These are phyloP conservation scores for Cinnamomum chago DNA, from an alignment of 164 flowering plant species.

Conservation along the genomic window DNA sequence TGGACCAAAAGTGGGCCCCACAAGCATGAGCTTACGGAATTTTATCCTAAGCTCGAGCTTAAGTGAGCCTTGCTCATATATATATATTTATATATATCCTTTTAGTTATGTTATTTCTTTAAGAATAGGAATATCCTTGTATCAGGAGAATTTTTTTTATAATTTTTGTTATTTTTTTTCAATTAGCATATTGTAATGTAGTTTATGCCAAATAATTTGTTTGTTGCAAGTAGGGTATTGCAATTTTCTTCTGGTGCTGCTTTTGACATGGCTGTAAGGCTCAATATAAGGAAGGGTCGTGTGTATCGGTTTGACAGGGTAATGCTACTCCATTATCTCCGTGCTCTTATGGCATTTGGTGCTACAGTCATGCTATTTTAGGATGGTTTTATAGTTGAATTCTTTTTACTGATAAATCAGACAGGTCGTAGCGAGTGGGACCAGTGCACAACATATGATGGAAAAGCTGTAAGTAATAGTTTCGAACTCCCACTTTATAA, in stretches of 20 bases:
- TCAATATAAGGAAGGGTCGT: constrained; percentile 28
- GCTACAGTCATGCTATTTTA: background rate
- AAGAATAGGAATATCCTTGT: no score
- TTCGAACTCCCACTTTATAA: no score
- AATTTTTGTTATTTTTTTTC: background rate
- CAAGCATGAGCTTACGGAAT: no score
- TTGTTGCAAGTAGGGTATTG: constrained; percentile 39
- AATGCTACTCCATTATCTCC: constrained; percentile 11
- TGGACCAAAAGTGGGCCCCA: no score
- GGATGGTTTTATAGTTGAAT: background rate
- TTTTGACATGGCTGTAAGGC: constrained; percentile 25
- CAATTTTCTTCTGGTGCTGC: constrained; percentile 34
- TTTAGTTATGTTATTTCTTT: no score
- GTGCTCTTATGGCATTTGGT: background rate
- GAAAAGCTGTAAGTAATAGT: constrained; percentile 54
- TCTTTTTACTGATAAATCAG: constrained; percentile 25
- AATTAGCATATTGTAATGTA: background rate
- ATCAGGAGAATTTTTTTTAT: no score
- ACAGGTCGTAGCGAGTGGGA: constrained; percentile 54
- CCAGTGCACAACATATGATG: constrained; percentile 37
- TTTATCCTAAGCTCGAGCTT: no score
- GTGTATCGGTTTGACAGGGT: constrained; percentile 49
- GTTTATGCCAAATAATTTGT: background rate
- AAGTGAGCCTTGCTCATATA: no score
- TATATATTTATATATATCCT: no score